Evolutionary conservation across 176 grass and related monocot genomes (phyloP).

Genomic region (Ampelocalamus luodianensis): DNA sequence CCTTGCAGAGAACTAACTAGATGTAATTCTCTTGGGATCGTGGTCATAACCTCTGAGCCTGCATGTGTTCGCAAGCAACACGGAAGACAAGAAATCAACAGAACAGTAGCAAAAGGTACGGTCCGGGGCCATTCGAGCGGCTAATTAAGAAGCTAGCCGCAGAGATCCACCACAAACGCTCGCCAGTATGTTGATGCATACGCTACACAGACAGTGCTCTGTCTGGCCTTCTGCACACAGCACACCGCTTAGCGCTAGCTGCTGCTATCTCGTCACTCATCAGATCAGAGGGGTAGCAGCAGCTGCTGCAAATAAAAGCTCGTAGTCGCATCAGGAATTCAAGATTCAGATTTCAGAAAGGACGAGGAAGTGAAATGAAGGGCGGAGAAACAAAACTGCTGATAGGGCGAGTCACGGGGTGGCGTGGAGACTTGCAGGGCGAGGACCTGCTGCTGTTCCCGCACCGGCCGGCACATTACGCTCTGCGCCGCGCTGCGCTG

Average conservation of each 20-base stretch:
- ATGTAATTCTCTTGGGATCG: neutral
- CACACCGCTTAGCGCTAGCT: neutral
- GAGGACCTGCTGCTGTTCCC: constrained; percentile 23
- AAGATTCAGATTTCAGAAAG: neutral
- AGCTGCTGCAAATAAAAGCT: neutral
- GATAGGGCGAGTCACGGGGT: neutral
- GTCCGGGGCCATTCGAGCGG: neutral
- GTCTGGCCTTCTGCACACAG: neutral
- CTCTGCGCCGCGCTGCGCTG: neutral
- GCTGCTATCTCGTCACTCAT: neutral
- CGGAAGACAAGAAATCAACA: neutral
- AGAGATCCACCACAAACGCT: neutral
- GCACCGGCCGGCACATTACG: constrained; percentile 33
- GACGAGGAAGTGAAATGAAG: neutral
- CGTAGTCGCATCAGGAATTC: neutral
- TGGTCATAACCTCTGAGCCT: neutral
- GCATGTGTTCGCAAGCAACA: neutral
- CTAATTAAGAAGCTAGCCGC: neutral
- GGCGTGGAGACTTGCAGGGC: neutral
- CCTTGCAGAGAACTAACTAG: neutral
- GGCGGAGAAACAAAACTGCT: neutral
- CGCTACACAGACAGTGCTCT: neutral
- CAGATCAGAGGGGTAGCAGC: constrained; percentile 8
- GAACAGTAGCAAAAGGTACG: neutral
- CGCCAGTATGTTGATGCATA: neutral